phyloP scores from a whole-genome alignment of 495 filamentous ascomycete genomes.

The Terfezia claveryi region DNA sequence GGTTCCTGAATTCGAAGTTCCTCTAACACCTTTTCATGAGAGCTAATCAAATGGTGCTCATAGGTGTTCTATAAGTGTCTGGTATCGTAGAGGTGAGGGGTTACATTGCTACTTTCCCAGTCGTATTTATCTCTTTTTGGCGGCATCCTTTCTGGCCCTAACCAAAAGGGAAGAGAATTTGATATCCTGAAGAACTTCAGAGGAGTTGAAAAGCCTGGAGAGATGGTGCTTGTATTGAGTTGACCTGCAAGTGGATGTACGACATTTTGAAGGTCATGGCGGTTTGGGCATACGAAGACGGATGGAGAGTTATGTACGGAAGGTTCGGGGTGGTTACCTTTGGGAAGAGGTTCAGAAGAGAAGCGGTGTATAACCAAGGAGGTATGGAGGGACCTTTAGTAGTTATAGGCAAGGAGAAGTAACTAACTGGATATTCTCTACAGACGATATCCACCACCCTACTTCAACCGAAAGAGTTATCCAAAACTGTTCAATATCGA shows the following conservation, averaged over 20 bases:
- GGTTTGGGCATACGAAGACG: slow-evolving; percentile 53
- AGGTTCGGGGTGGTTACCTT: slow-evolving; percentile 39
- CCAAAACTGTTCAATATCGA: slow-evolving; percentile 72
- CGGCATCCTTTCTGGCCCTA: slow-evolving; percentile 36
- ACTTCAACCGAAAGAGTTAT: too few species aligned
- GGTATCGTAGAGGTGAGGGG: slow-evolving; percentile 57
- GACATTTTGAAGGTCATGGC: slow-evolving; percentile 68
- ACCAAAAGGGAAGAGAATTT: slow-evolving; percentile 40
- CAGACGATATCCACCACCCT: slow-evolving; percentile 57
- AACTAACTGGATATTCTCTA: not conserved
- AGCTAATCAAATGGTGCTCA: not conserved
- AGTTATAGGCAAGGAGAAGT: too few species aligned
- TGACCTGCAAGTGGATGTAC: slow-evolving; percentile 74
- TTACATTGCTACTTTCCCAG: slow-evolving; percentile 63
- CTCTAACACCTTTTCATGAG: not conserved
- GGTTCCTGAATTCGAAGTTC: not conserved
- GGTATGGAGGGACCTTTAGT: not conserved
- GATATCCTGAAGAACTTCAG: slow-evolving; percentile 35
- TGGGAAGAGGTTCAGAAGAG: slow-evolving; percentile 49
- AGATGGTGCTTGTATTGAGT: slow-evolving; percentile 80
- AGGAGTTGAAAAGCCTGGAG: slow-evolving; percentile 45
- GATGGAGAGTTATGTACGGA: slow-evolving; percentile 65
- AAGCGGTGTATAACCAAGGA: slow-evolving; percentile 70
- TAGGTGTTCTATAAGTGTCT: slow-evolving; percentile 55
- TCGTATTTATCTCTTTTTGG: slow-evolving; percentile 51